Base-by-base conservation (phyloP, 1,284 basidiomycete species). In the Sutorius eximius region DNA sequence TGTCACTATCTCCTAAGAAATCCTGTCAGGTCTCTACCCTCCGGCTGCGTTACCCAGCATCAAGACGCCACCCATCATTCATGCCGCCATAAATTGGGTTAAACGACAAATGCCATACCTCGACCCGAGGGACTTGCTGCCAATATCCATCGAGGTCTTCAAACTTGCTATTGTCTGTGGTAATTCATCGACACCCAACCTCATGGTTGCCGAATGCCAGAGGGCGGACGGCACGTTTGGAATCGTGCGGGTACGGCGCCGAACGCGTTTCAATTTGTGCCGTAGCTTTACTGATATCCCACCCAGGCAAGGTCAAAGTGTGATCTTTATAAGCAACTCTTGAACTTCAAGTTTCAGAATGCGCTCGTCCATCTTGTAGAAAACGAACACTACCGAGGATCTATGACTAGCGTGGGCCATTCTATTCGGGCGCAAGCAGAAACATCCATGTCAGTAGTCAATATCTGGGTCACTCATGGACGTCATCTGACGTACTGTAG, bases 161-260 rank as follows among this genome's bases (percentile, higher is more conserved):
- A 90, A 86, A 49, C 91, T 91, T 16, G 87, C 87, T 12, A 82
- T 97, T 43, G 82, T 90, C 11, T 81, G 87, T 34, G 94, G 94
- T 9, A 96, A 94, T 71, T 75, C 83, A 22, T 91, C 93, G 0
- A 95, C 92, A 0, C 87, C 90, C 0, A 87, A 79, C 63, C 74
- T 96, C 13, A 77, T 95, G 27, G 85, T 95, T 18, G 82, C 83
- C 1, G 90, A 93, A 66, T 94, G 94, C 61, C 76, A 82, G 51
- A 77, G 77, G 24, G 85, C 85, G 1, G 76, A 84, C 37, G 94
- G 94, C 24, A 88, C 85, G 1, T 91, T 91, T 63, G 87, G 92
- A 20, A 80, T 91, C 38, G 82, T 88, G 15, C 82, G 85, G 65
- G 89, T 91, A 58, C 51, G 80, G n/a, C 24, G 12, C 16, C 37